These are phyloP conservation scores for Tuctoria greenei DNA, from an alignment of 176 grass and related monocot species.

Conservation along the genomic window DNA sequence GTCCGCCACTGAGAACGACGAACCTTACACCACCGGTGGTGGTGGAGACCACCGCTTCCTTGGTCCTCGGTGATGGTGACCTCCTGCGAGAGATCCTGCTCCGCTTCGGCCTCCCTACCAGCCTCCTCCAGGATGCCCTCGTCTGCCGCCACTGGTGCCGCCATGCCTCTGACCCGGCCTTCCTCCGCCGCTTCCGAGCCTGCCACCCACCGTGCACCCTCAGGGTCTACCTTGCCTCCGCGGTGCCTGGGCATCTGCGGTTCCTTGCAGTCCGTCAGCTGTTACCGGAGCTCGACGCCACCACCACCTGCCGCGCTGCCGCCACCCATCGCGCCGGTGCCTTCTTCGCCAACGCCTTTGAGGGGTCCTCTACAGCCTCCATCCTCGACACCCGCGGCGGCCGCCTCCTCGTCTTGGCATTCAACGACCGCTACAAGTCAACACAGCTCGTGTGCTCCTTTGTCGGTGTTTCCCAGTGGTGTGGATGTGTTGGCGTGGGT, in stretches of 20 bases:
- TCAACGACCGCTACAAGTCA: not conserved
- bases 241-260: not conserved
- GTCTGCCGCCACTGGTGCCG: constrained; percentile 23
- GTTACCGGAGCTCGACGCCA: too few relatives aligned
- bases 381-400: constrained; percentile 21
- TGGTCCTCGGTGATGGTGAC: constrained; percentile 30
- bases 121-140: constrained; percentile 18
- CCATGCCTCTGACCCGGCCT: too few relatives aligned
- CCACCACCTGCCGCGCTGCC: too few relatives aligned
- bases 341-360: constrained; percentile 17
- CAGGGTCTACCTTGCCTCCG: constrained; percentile 15
- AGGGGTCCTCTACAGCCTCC: not conserved
- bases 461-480: too few relatives aligned
- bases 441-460: constrained; percentile 12
- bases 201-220: constrained; percentile 22
- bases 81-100: constrained; percentile 42
- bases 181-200: constrained; percentile 6
- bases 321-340: constrained; percentile 8
- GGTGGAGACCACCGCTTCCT: not conserved
- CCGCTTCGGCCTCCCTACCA: constrained; percentile 14
- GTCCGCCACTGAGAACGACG: too few relatives aligned
- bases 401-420: constrained; percentile 23
- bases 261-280: constrained; percentile 22
- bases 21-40: not conserved
- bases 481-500: too few relatives aligned